phyloP scores from a whole-genome alignment of 2,329 filamentous ascomycete species.

The Colletotrichum lentis region DNA sequence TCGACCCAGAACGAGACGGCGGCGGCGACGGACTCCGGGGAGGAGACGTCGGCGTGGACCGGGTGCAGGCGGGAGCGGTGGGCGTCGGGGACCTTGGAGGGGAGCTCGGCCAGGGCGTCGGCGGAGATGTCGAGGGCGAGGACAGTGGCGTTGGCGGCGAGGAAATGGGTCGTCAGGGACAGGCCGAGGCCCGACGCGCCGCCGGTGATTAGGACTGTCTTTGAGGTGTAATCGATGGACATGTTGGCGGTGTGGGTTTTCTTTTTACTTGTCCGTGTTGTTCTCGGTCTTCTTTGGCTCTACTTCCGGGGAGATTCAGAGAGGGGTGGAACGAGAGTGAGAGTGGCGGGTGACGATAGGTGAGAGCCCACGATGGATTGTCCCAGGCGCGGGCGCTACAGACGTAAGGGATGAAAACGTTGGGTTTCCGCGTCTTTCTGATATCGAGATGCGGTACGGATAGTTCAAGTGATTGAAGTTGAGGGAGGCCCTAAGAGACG shows the following conservation, averaged over 20 bases:
- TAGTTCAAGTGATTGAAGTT: too few relatives aligned
- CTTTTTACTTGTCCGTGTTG: too few relatives aligned
- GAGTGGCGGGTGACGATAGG: too few relatives aligned
- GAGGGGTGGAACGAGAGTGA: too few relatives aligned
- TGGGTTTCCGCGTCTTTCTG: too few relatives aligned
- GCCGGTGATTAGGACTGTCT: conserved; percentile 27
- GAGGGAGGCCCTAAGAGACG: too few relatives aligned
- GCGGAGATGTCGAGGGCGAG: conserved; percentile 25
- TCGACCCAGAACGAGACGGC: neutral
- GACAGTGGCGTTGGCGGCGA: conserved; percentile 21
- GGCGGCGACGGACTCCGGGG: conserved; percentile 1
- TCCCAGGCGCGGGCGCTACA: too few relatives aligned
- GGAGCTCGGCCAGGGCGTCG: conserved; percentile 2
- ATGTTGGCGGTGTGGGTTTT: neutral
- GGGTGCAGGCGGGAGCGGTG: conserved; percentile 5
- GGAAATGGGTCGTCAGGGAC: conserved; percentile 14
- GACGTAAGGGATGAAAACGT: too few relatives aligned
- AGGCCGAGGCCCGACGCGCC: conserved; percentile 18
- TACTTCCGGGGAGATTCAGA: too few relatives aligned
- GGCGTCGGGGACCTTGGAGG: conserved; percentile 5
- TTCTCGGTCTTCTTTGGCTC: neutral
- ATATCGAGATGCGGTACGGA: too few relatives aligned
- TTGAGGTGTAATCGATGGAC: conserved; percentile 33
- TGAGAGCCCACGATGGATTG: too few relatives aligned
- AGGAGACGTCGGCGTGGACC: conserved; percentile 4